Percentiles rank a stretch among this genome's conserved stretches.
Conservation (phyloP, 148 eudicot genomes). For the Bassia scoparia region DNA sequence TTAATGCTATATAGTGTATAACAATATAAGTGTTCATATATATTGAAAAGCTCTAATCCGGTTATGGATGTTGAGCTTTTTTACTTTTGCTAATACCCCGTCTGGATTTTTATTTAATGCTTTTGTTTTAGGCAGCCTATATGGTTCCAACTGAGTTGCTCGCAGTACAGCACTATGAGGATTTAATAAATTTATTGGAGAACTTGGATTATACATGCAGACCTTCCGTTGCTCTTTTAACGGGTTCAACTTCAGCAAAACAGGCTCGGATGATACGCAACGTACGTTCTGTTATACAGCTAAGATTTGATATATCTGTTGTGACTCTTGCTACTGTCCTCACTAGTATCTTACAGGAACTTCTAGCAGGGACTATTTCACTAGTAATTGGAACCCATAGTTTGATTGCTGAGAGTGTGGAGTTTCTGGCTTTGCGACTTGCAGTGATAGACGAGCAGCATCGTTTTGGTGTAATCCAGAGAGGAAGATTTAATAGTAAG, state of each 20-base stretch:
- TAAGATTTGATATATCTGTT: neutral
- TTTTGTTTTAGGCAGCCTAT: slow-evolving; percentile 69
- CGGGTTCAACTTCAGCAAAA: slow-evolving; percentile 84
- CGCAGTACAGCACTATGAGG: slow-evolving; percentile 85
- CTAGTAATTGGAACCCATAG: slow-evolving; percentile 91
- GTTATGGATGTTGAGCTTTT: no score
- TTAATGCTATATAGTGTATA: no score
- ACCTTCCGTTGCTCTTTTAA: slow-evolving; percentile 73
- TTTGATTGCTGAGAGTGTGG: slow-evolving; percentile 78
- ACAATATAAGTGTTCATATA: neutral
- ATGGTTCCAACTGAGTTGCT: slow-evolving; percentile 98
- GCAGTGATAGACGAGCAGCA: slow-evolving; percentile 96
- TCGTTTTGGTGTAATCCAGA: slow-evolving; percentile 96
- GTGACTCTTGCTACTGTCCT: slow-evolving; percentile 20
- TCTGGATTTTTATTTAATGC: slow-evolving; percentile 1
- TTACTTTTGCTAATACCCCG: neutral
- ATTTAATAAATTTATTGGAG: slow-evolving; percentile 54
- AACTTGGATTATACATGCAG: slow-evolving; percentile 40
- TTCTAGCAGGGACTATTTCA: slow-evolving; percentile 71
- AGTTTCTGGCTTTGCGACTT: slow-evolving; percentile 73
- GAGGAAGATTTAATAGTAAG: slow-evolving; percentile 93
- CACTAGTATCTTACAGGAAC: slow-evolving; percentile 54
- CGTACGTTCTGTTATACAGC: slow-evolving; percentile 35
- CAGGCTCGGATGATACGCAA: slow-evolving; percentile 70
- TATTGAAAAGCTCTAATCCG: neutral